Evolutionary conservation across 2,329 filamentous ascomycete species (phyloP), one percentile per base, ranked within the genome.

Genomic region (Aspergillus proliferans): DNA sequence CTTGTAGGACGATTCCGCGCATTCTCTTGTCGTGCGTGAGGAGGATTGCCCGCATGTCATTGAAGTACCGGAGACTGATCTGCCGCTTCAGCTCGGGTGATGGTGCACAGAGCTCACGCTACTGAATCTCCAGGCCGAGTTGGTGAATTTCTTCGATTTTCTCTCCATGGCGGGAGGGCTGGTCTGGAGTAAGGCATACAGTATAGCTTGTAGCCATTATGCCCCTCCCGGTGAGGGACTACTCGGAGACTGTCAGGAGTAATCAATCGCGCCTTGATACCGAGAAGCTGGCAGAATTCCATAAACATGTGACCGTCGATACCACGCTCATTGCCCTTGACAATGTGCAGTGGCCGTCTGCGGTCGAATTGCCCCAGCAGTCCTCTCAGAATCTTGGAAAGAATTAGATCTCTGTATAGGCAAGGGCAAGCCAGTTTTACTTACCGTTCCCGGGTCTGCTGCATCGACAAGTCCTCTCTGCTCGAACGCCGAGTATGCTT

Each of bases 1-100:
- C 56, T 46, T 68, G 52, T 26, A 58, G 48, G n/a, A 68, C 47
- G 39, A 71, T 54, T 3, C 66, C 60, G 4, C 67, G 47, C 46
- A 67, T 61, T 26, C 65, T 33, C 47, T 67, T 67, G 39, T 66
- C 65, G 30, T 66, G 61, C 3, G 59, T 53, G 4, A 68, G 51
- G 6, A 63, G 49, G 1, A 65, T 53, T 6, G 55, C 59, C n/a
- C 65, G 55, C 42, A 67, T 54, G 36, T 67, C 64, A 30, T 68
- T 66, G 19, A 66, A 54, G 33, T 58, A 61, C 8, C 55, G 49
- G 5, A 60, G 30, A 3, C 54, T 50, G 9, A 68, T 26, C 6
- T 63, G 56, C 1, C 49, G 59, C 6, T 60, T 45, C 50, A 67
- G 58, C n/a, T 61, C 54, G 1, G 43, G 28, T 3, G 49, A 43